Percentiles rank a stretch among this genome's conserved stretches.
Evolutionary conservation across 306 rosid species (phyloP).

Genomic region (Quercus aquifolioides): DNA sequence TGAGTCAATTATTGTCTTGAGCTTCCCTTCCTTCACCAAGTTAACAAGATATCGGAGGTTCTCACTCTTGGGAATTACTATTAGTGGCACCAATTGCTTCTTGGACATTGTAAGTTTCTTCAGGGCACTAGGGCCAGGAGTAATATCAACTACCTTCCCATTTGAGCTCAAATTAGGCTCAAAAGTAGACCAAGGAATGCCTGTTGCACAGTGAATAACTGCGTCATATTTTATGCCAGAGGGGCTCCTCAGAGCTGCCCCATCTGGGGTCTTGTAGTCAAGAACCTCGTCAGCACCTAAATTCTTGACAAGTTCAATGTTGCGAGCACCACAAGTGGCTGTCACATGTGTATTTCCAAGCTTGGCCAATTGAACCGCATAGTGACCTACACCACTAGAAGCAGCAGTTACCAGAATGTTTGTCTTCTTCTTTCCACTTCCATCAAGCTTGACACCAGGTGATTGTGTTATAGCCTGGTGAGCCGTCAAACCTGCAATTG

Average conservation of each 20-base stretch:
- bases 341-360: slow-evolving; percentile 80
- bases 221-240: slow-evolving; percentile 64
- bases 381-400: slow-evolving; percentile 86
- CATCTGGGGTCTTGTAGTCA: slow-evolving; percentile 72
- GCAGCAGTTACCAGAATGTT: slow-evolving; percentile 83
- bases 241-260: slow-evolving; percentile 65
- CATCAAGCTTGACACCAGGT: slow-evolving; percentile 50
- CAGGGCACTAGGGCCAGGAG: slow-evolving; percentile 33
- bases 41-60: slow-evolving; percentile 54
- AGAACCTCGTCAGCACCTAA: slow-evolving; percentile 84
- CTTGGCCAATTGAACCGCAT: slow-evolving; percentile 81
- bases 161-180: slow-evolving; percentile 53
- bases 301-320: slow-evolving; percentile 55
- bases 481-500: slow-evolving; percentile 66
- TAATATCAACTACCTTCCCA: slow-evolving; percentile 62
- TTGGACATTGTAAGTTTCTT: slow-evolving; percentile 60
- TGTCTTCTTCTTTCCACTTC: slow-evolving; percentile 29
- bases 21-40: slow-evolving; percentile 73
- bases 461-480: slow-evolving; percentile 54
- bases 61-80: slow-evolving; percentile 33
- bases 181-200: slow-evolving; percentile 66
- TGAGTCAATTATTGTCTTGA: slow-evolving; percentile 63
- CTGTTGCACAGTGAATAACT: slow-evolving; percentile 55
- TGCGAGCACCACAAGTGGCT: slow-evolving; percentile 80
- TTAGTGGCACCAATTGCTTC: slow-evolving; percentile 59